Conservation (phyloP, 352 stramenopile species). For the Phytophthora capsici region DNA sequence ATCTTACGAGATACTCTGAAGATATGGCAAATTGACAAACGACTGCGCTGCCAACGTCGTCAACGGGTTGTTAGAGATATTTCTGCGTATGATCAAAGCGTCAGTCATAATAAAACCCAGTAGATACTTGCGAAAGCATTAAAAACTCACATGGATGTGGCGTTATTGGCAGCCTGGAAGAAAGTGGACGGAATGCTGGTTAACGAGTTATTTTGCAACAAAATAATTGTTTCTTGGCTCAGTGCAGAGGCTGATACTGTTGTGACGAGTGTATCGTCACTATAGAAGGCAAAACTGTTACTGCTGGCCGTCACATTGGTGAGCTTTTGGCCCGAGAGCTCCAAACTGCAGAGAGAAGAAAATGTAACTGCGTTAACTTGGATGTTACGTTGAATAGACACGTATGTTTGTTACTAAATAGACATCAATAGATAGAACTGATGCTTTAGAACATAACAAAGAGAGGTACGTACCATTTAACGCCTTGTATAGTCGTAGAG, state of each 20-base stretch:
- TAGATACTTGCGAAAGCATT: neutral
- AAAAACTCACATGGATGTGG: slow-evolving; percentile 45
- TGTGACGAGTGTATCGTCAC: slow-evolving; percentile 11
- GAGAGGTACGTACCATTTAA: slow-evolving; percentile 19
- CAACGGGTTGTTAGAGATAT: slow-evolving; percentile 68
- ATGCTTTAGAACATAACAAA: neutral
- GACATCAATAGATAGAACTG: slow-evolving; percentile 2
- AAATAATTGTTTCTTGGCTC: slow-evolving; percentile 35
- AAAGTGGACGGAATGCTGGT: slow-evolving; percentile 44
- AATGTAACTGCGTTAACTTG: slow-evolving; percentile 5
- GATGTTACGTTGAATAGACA: neutral
- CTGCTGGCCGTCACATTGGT: slow-evolving; percentile 41
- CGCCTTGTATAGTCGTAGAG: neutral
- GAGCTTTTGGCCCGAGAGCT: slow-evolving; percentile 41
- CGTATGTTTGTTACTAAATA: neutral
- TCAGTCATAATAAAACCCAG: neutral
- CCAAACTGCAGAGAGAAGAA: slow-evolving; percentile 34
- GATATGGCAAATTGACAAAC: slow-evolving; percentile 49
- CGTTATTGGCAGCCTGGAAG: slow-evolving; percentile 49
- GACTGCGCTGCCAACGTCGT: slow-evolving; percentile 50
- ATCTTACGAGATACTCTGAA: slow-evolving; percentile 56
- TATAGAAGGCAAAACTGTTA: slow-evolving; percentile 43
- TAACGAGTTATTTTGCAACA: slow-evolving; percentile 64
- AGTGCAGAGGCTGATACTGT: slow-evolving; percentile 34
- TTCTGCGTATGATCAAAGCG: slow-evolving; percentile 25